Conservation (phyloP, 345 rosid species). For the Garcia nutans region DNA sequence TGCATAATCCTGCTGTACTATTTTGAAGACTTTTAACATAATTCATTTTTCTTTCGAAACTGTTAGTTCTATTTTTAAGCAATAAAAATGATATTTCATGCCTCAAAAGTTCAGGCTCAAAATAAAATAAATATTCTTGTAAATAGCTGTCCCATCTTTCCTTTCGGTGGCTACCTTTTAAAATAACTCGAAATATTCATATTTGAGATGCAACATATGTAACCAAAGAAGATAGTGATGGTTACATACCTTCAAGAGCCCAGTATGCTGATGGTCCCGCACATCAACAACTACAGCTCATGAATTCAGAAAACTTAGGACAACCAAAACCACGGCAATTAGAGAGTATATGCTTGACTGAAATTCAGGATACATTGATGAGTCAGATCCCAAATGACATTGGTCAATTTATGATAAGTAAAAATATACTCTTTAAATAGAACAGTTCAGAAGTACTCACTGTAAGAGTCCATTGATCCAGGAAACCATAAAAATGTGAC, state of each 20-base stretch:
- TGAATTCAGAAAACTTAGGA: conserved; percentile 28
- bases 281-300: conserved; percentile 32
- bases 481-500: conserved; percentile 20
- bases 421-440: background rate
- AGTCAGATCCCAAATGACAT: conserved; percentile 9
- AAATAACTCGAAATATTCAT: background rate
- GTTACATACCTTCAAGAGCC: conserved; percentile 40
- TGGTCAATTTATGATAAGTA: background rate
- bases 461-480: conserved; percentile 20
- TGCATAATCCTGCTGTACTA: background rate
- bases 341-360: conserved; percentile 24
- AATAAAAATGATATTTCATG: background rate
- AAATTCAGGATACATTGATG: conserved; percentile 11
- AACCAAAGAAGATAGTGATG: background rate
- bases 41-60: too few species aligned
- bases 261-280: conserved; percentile 10
- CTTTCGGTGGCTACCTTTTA: background rate
- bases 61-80: too few species aligned
- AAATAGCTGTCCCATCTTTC: background rate
- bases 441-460: conserved; percentile 19
- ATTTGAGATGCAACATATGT: background rate
- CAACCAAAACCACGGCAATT: conserved; percentile 23
- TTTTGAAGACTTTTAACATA: too few species aligned
- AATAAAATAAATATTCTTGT: background rate
- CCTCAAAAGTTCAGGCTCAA: background rate